These are phyloP conservation scores for Cytospora chrysosperma DNA, from an alignment of 2,329 filamentous ascomycete species.

Conservation along the genomic window DNA sequence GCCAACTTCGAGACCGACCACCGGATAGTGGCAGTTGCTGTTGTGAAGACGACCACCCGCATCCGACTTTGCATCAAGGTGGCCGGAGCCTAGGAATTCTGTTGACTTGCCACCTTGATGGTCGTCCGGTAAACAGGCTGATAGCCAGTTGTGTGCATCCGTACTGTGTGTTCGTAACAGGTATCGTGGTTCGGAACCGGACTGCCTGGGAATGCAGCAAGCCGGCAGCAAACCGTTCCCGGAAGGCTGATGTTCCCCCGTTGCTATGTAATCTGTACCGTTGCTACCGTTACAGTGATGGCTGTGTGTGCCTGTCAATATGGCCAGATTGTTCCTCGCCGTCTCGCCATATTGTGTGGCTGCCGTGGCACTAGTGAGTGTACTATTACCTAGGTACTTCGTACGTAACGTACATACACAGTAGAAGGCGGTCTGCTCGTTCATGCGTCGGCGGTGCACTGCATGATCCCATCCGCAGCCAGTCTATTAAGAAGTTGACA, in stretches of 20 bases:
- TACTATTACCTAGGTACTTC: too few species aligned
- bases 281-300: constrained; percentile 10
- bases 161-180: too few species aligned
- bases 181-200: too few species aligned
- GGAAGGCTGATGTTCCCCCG: constrained; percentile 2
- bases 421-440: constrained; percentile 1
- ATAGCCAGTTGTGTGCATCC: too few species aligned
- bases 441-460: neutral
- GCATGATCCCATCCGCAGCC: constrained; percentile 1
- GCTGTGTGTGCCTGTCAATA: neutral
- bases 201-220: constrained; percentile 12
- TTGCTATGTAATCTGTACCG: too few species aligned
- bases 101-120: constrained; percentile 14
- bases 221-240: constrained; percentile 3
- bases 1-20: neutral
- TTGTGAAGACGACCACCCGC: neutral
- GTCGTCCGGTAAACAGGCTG: neutral
- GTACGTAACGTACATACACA: too few species aligned
- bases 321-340: constrained; percentile 6
- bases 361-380: constrained; percentile 2
- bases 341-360: constrained; percentile 12
- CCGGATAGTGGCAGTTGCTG: neutral
- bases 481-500: neutral
- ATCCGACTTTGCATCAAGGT: constrained; percentile 1
- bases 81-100: neutral